Evolutionary conservation across 2,329 filamentous ascomycete species (phyloP), one percentile per base, ranked within the genome.

Genomic region (Neopestalotiopsis clavispora): DNA sequence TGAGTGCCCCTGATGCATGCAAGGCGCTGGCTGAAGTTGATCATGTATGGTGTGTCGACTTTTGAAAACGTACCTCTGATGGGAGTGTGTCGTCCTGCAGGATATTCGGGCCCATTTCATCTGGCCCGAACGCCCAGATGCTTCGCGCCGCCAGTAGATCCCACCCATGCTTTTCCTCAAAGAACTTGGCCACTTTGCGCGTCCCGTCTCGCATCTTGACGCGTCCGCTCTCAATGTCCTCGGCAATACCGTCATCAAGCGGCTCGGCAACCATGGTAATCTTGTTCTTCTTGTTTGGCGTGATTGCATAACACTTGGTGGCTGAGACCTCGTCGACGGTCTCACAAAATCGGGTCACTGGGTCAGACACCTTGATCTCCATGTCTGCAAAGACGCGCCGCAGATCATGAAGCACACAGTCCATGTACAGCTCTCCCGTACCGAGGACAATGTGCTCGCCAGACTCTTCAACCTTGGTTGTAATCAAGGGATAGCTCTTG

Each of bases 281-380:
- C 80, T 97, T 97, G 84, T 99, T 99, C 85, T 98, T 98, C 84
- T 99, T 99, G 84, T 99, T 99, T 2, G 96, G 96, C 2, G 96
- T 98, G 74, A 97, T 90, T 28, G 96, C 95, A 79, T 98, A 99
- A 83, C 96, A 99, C 82, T 98, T 98, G 69, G 97, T 98, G 23
- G 95, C 95, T 20, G 94, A 98, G 73, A 96, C 97, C 80, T 99
- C 96, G 49, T 97, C 94, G 32, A 98, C 95, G 0, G 96, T 99
- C 83, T 99, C 96, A 81, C 94, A 98, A 85, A 99, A 99, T 62
- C 96, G 89, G 17, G 96, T 98, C 58, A 99, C 95, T 0, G 96
- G 96, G 78, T 99, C 96, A 0, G 96, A 99, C 63, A 99, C 94
- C 82, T 98, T 98, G 82, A 99, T 93, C 79, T 99, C 96, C 96